A percentile compares a stretch with the other conserved stretches of the same genome.
phyloP scores from a whole-genome alignment of 2,329 filamentous ascomycete genomes.

The Alternaria rosae region DNA sequence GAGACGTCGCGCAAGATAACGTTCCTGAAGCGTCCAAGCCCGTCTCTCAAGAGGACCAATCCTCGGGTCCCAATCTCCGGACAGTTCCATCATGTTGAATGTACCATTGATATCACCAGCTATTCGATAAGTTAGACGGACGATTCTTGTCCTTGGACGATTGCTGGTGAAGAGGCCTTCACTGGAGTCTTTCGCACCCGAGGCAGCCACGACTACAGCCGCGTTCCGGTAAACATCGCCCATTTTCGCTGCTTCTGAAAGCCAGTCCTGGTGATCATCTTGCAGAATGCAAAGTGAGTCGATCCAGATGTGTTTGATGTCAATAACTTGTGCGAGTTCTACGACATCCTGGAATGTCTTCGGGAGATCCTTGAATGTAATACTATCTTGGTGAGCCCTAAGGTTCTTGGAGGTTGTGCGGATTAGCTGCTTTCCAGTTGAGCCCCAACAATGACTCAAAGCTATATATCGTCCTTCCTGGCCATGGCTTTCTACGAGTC shows the following conservation, averaged over 20 bases:
- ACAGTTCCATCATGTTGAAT: background rate
- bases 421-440: fast-evolving
- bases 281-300: background rate
- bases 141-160: fast-evolving
- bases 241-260: fast-evolving
- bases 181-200: background rate
- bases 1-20: background rate
- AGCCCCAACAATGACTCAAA: background rate
- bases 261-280: fast-evolving
- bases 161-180: background rate
- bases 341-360: background rate
- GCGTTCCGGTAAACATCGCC: background rate
- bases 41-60: background rate
- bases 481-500: fast-evolving
- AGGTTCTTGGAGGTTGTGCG: fast-evolving
- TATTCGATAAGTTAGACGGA: fast-evolving
- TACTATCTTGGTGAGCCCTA: fast-evolving
- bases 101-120: fast-evolving
- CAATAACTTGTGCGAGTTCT: fast-evolving
- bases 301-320: fast-evolving
- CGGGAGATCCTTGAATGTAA: fast-evolving
- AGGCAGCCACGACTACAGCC: fast-evolving
- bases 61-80: background rate
- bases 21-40: background rate
- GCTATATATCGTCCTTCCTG: background rate